phyloP scores from a whole-genome alignment of 2,329 filamentous ascomycete genomes.

The Calonectria leucothoes region DNA sequence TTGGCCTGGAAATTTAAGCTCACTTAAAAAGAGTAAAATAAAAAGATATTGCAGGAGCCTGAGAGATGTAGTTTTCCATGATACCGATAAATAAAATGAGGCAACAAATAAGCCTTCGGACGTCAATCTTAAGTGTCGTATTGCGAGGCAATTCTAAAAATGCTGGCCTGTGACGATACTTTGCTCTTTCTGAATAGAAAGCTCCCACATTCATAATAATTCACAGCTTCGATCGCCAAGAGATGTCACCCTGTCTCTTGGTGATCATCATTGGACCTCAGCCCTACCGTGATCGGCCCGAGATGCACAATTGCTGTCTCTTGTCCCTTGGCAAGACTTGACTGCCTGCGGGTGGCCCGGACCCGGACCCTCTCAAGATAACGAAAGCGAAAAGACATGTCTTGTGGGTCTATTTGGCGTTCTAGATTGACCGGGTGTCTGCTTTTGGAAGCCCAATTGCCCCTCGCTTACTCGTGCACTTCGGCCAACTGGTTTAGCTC shows the following conservation, averaged over 20 bases:
- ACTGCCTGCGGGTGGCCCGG: not conserved
- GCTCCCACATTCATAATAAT: not conserved
- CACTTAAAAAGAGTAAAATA: too few species aligned
- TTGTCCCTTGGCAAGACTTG: not conserved
- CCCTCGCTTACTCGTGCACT: not conserved
- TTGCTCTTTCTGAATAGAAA: too few species aligned
- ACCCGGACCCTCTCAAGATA: constrained; percentile 1
- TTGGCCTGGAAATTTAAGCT: too few species aligned
- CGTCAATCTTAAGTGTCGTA: not conserved
- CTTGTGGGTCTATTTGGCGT: not conserved
- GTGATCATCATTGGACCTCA: not conserved
- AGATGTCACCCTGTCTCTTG: not conserved
- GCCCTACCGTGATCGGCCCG: not conserved
- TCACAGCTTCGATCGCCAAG: not conserved
- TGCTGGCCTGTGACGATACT: not conserved
- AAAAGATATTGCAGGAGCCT: too few species aligned
- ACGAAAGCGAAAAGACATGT: not conserved
- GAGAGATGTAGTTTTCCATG: too few species aligned
- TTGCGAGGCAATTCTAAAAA: too few species aligned
- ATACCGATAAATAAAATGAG: not conserved
- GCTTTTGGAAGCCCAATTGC: not conserved
- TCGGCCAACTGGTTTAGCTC: constrained; percentile 3
- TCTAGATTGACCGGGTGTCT: not conserved
- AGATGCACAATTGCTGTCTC: not conserved
- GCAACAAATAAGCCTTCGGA: not conserved